Evolutionary conservation across 805 yeast genomes (phyloP).

Genomic region (Wickerhamiella parazyma): DNA sequence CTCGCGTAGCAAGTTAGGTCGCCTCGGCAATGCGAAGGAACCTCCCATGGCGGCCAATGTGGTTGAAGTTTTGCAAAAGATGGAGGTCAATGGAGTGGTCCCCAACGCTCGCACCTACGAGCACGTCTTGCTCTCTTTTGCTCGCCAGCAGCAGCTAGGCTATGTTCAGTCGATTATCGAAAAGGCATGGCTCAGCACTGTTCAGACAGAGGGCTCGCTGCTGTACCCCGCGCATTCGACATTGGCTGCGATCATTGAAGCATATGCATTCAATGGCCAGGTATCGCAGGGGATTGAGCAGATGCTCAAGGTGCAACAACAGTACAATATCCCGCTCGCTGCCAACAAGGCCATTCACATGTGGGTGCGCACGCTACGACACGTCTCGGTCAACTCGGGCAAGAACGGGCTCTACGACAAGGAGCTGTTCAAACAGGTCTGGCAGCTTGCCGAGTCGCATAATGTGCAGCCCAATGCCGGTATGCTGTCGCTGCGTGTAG

Average conservation of each 20-base stretch:
- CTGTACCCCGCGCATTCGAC: constrained; percentile 17
- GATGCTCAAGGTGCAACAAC: constrained; percentile 11
- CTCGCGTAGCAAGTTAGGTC: neutral
- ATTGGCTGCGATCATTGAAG: constrained; percentile 19
- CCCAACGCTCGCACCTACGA: constrained; percentile 25
- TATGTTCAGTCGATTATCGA: constrained; percentile 16
- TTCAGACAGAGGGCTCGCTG: constrained; percentile 10
- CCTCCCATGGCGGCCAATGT: constrained; percentile 17
- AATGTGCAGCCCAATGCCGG: constrained; percentile 14
- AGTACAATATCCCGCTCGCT: constrained; percentile 15
- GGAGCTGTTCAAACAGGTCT: constrained; percentile 13
- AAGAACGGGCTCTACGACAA: constrained; percentile 12
- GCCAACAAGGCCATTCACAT: constrained; percentile 12
- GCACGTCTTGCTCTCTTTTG: constrained; percentile 22
- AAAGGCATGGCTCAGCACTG: constrained; percentile 20
- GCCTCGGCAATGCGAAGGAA: constrained; percentile 5
- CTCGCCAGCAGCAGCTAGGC: constrained; percentile 20
- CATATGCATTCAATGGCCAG: constrained; percentile 19
- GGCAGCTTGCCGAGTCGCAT: constrained; percentile 8
- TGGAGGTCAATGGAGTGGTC: constrained; percentile 21
- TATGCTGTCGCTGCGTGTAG: constrained; percentile 14
- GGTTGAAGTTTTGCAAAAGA: constrained; percentile 17
- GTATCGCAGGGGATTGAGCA: constrained; percentile 18
- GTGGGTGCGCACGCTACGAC: constrained; percentile 20
- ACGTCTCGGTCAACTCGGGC: constrained; percentile 12